Percentiles rank a stretch among this genome's conserved stretches.
These are phyloP conservation scores for Pseudocercospora cruenta DNA, from an alignment of 2,329 filamentous ascomycete species.

Conservation along the genomic window DNA sequence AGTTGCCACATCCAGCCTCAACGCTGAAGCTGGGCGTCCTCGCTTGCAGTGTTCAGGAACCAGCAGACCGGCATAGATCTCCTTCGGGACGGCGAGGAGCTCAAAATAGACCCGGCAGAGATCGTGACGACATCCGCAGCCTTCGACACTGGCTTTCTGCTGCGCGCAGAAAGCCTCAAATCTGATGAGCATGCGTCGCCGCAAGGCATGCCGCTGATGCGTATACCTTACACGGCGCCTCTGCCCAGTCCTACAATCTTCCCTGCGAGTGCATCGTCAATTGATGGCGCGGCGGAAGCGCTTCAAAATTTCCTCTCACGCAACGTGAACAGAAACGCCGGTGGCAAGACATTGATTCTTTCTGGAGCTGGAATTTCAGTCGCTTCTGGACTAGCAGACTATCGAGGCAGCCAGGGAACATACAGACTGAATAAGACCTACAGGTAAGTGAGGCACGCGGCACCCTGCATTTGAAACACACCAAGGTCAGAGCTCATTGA, in stretches of 20 bases:
- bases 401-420: slow-evolving; percentile 84
- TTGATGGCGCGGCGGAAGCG: slow-evolving; percentile 74
- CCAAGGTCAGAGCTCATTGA: slow-evolving; percentile 4
- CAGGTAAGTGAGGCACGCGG: neutral
- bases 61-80: neutral
- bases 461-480: neutral
- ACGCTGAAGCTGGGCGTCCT: neutral
- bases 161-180: slow-evolving; percentile 1
- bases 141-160: slow-evolving; percentile 4
- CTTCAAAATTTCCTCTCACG: slow-evolving; percentile 71
- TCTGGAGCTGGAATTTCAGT: slow-evolving; percentile 93
- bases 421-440: slow-evolving; percentile 83
- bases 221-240: slow-evolving; percentile 87
- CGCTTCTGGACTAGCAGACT: slow-evolving; percentile 89
- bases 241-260: slow-evolving; percentile 75
- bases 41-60: neutral
- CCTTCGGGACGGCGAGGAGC: neutral
- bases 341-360: slow-evolving; percentile 65
- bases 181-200: slow-evolving; percentile 11
- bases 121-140: slow-evolving; percentile 18
- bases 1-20: neutral
- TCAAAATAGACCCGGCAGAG: neutral
- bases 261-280: slow-evolving; percentile 70
- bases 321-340: slow-evolving; percentile 46
- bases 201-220: slow-evolving; percentile 60